A percentile compares a stretch with the other conserved stretches of the same genome.
Evolutionary conservation across 495 filamentous ascomycete species (phyloP).

Genomic region (Neurospora tetraspora): DNA sequence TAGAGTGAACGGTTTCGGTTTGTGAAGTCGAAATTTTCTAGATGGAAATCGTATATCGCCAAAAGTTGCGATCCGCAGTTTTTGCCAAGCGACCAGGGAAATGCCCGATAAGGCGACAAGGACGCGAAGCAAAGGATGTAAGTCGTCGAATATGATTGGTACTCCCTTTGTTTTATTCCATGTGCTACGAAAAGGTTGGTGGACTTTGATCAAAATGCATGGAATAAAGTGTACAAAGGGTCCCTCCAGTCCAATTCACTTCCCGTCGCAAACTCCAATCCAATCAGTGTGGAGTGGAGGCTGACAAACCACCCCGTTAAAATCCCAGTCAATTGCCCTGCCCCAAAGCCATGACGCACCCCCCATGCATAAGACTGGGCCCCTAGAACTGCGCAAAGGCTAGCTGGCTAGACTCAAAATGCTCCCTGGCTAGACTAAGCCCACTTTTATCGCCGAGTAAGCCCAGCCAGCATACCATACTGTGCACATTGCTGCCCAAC

Average conservation of each 20-base stretch:
- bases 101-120: neutral
- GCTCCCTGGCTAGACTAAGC: no score
- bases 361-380: constrained; percentile 3
- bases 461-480: no score
- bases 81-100: neutral
- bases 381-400: neutral
- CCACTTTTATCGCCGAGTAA: no score
- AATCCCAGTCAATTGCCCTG: neutral
- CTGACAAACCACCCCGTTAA: neutral
- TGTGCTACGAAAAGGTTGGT: neutral
- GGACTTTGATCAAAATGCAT: neutral
- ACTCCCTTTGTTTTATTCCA: neutral
- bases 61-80: neutral
- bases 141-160: neutral
- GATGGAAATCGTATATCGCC: neutral
- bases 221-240: neutral
- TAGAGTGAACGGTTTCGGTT: neutral
- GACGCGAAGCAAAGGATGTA: neutral
- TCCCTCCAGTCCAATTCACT: neutral
- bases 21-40: neutral
- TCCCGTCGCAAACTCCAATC: neutral
- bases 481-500: no score
- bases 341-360: constrained; percentile 18
- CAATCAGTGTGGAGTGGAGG: neutral
- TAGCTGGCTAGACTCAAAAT: no score